These are phyloP conservation scores for Pseudognaphalium luteoalbum DNA, from an alignment of 129 eudicot genomes.

Conservation along the genomic window DNA sequence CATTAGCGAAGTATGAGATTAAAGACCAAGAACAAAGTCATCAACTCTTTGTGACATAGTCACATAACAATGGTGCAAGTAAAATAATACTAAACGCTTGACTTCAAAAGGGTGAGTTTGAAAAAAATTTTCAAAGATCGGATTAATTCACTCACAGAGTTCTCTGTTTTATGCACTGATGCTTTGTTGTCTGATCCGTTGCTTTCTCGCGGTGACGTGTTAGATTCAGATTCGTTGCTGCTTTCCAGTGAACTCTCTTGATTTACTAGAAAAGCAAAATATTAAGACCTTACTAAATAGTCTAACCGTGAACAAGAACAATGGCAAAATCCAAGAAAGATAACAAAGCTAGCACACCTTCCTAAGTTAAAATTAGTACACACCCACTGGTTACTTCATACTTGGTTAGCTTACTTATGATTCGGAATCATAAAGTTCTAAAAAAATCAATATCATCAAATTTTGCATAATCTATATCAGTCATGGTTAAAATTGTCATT, in stretches of 20 bases:
- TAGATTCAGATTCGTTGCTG: slow-evolving; percentile 30
- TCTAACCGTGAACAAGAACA: too few species aligned
- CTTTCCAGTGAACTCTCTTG: slow-evolving; percentile 37
- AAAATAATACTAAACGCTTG: background rate
- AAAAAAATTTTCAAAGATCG: slow-evolving; percentile 10
- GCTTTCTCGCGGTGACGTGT: slow-evolving; percentile 35
- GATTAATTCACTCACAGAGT: slow-evolving; percentile 48
- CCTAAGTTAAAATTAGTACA: too few species aligned
- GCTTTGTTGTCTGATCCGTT: slow-evolving; percentile 35
- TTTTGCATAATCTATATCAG: background rate
- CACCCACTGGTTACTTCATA: background rate
- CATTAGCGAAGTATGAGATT: background rate
- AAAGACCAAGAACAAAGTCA: background rate
- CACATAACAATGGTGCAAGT: background rate
- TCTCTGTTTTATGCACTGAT: slow-evolving; percentile 40
- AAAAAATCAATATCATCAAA: background rate
- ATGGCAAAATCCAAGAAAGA: too few species aligned
- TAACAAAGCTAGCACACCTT: too few species aligned
- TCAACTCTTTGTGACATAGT: background rate
- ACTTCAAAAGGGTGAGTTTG: background rate
- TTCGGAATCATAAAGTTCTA: background rate
- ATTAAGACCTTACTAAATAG: background rate
- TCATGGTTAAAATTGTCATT: background rate
- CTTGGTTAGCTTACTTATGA: background rate
- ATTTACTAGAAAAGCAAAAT: slow-evolving; percentile 34